phyloP scores from a whole-genome alignment of 805 yeast genomes.

The Lachancea mirantina region DNA sequence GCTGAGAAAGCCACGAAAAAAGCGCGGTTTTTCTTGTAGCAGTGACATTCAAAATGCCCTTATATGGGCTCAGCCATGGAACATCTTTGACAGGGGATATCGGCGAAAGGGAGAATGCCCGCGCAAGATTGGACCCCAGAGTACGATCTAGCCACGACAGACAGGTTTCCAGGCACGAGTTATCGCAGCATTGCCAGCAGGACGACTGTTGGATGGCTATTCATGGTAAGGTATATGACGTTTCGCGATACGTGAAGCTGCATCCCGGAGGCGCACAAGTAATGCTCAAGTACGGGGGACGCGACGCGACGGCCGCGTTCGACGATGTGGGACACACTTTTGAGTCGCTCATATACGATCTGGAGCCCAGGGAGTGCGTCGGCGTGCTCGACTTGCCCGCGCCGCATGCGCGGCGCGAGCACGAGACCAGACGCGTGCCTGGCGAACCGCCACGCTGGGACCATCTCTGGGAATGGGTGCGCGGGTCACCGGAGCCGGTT shows the following conservation, averaged over 20 bases:
- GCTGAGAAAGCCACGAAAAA: no score
- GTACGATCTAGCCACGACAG: no score
- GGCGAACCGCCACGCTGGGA: constrained; percentile 1
- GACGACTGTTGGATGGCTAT: constrained; percentile 22
- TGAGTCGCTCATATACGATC: constrained; percentile 31
- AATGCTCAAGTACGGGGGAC: constrained; percentile 20
- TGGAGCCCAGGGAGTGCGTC: constrained; percentile 48
- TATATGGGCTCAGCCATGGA: no score
- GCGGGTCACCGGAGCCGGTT: not conserved
- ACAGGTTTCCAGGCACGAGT: constrained; percentile 14
- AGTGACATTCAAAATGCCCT: no score
- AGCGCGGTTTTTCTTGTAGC: no score
- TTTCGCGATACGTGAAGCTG: constrained; percentile 15
- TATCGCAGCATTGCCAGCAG: constrained; percentile 11
- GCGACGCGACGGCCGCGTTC: constrained; percentile 22
- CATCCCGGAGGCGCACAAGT: constrained; percentile 25
- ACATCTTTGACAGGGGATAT: no score
- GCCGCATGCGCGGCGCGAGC: not conserved
- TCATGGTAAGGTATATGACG: constrained; percentile 20
- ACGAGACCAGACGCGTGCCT: not conserved
- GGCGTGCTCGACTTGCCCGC: constrained; percentile 36
- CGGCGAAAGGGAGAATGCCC: no score
- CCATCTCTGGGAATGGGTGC: constrained; percentile 2
- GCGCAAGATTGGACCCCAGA: no score
- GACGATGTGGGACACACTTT: constrained; percentile 25